These are phyloP conservation scores for Penicillium hordei DNA, from an alignment of 2,329 filamentous ascomycete genomes.

Conservation along the genomic window DNA sequence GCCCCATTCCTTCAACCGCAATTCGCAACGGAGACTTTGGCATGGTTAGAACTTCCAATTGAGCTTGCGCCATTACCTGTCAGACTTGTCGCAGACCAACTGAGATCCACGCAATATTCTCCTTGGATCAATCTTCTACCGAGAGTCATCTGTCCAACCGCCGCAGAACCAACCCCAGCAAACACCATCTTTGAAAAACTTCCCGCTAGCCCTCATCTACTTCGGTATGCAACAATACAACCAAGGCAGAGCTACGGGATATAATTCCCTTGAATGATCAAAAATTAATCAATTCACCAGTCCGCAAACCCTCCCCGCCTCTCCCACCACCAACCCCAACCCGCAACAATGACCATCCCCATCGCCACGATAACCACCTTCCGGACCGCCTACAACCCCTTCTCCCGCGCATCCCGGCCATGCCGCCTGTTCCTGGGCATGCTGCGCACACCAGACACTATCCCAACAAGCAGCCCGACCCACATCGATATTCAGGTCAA, in stretches of 20 bases:
- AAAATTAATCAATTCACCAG: background rate
- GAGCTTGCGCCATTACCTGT: slow-evolving; percentile 3
- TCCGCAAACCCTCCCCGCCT: background rate
- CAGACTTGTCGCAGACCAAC: background rate
- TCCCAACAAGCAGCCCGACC: slow-evolving; percentile 71
- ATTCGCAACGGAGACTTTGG: slow-evolving; percentile 9
- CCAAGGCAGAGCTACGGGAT: background rate
- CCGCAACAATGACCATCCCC: slow-evolving; percentile 38
- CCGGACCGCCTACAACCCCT: slow-evolving; percentile 87
- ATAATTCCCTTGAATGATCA: background rate
- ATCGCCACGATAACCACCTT: slow-evolving; percentile 65
- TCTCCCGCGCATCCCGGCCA: slow-evolving; percentile 74
- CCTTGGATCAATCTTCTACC: background rate
- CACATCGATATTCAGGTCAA: slow-evolving; percentile 76
- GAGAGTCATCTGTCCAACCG: background rate
- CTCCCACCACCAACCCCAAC: background rate
- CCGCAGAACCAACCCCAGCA: background rate
- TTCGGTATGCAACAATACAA: slow-evolving; percentile 9
- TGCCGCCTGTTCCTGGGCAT: slow-evolving; percentile 84
- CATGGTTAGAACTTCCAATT: slow-evolving; percentile 5
- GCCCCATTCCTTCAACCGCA: slow-evolving; percentile 13
- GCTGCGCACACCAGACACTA: slow-evolving; percentile 77
- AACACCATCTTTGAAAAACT: slow-evolving; percentile 15
- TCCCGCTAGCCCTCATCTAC: slow-evolving; percentile 4
- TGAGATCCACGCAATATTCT: background rate